Evolutionary conservation across 2,329 filamentous ascomycete genomes (phyloP).

Genomic region (Microdochium trichocladiopsis): DNA sequence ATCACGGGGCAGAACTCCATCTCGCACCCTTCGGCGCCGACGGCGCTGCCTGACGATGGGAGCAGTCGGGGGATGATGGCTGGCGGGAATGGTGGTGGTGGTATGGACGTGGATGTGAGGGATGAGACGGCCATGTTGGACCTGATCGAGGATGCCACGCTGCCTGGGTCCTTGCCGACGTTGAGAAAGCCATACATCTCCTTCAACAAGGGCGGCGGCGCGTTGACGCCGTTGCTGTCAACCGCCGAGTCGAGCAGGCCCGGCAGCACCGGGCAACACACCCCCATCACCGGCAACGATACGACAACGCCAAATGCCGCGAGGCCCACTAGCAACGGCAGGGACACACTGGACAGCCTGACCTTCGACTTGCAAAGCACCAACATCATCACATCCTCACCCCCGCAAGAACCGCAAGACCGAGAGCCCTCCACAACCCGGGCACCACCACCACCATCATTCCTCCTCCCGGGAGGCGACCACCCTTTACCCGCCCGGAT

Average conservation of each 20-base stretch:
- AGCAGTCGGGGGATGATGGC: neutral
- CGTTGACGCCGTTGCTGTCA: neutral
- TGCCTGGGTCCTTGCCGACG: constrained; percentile 73
- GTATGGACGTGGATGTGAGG: constrained; percentile 20
- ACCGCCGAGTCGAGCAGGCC: neutral
- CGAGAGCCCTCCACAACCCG: neutral
- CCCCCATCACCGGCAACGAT: neutral
- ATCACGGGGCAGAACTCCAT: constrained; percentile 93
- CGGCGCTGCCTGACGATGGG: constrained; percentile 33
- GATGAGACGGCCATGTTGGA: constrained; percentile 51
- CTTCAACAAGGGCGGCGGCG: constrained; percentile 57
- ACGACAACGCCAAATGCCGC: too few relatives aligned
- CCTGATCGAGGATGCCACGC: constrained; percentile 69
- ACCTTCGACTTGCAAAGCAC: neutral
- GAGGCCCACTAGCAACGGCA: neutral
- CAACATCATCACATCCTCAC: neutral
- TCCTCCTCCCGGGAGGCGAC: constrained; percentile 33
- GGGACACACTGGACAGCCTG: neutral
- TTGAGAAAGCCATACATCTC: constrained; percentile 74
- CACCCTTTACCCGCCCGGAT: constrained; percentile 74
- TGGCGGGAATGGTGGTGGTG: constrained; percentile 1
- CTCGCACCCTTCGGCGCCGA: constrained; percentile 70
- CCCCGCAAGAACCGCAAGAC: neutral
- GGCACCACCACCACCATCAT: neutral
- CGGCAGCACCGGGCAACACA: neutral